Percentiles rank a stretch among this genome's conserved stretches.
phyloP scores from a whole-genome alignment of 306 rosid genomes.

The Purshia tridentata region DNA sequence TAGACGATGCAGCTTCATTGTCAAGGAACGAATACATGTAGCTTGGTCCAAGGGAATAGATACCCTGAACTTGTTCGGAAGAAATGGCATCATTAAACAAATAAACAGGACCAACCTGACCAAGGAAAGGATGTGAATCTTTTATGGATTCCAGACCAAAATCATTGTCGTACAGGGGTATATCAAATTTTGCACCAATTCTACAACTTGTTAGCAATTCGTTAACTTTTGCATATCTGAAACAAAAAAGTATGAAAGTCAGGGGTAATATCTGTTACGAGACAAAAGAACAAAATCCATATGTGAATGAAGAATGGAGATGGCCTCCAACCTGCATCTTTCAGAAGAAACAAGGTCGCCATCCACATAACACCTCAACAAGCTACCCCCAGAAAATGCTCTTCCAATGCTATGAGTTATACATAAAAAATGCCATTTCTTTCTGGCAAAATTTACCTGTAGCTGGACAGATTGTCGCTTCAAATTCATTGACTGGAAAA shows the following conservation, averaged over 20 bases:
- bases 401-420: conserved; percentile 95
- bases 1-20: conserved; percentile 69
- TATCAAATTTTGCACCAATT: conserved; percentile 70
- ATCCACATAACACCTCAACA: conserved; percentile 83
- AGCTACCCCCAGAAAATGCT: conserved; percentile 96
- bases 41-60: conserved; percentile 92
- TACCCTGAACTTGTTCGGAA: conserved; percentile 87
- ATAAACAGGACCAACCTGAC: conserved; percentile 94
- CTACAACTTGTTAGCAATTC: conserved; percentile 74
- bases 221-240: conserved; percentile 88
- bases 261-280: conserved; percentile 9
- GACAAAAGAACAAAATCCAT: conserved; percentile 10
- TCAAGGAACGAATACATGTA: conserved; percentile 96
- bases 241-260: conserved; percentile 31
- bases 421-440: conserved; percentile 95
- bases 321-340: conserved; percentile 79
- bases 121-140: conserved; percentile 75
- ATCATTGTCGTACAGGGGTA: conserved; percentile 65
- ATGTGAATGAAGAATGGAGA: conserved; percentile 16
- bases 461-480: conserved; percentile 78
- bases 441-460: conserved; percentile 54
- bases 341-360: conserved; percentile 92
- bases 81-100: conserved; percentile 78
- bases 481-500: conserved; percentile 70
- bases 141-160: conserved; percentile 51